A percentile compares a stretch with the other conserved stretches of the same genome.
These are phyloP conservation scores for Metschnikowia chrysomelidarum DNA, from an alignment of 805 yeast genomes.

Conservation along the genomic window DNA sequence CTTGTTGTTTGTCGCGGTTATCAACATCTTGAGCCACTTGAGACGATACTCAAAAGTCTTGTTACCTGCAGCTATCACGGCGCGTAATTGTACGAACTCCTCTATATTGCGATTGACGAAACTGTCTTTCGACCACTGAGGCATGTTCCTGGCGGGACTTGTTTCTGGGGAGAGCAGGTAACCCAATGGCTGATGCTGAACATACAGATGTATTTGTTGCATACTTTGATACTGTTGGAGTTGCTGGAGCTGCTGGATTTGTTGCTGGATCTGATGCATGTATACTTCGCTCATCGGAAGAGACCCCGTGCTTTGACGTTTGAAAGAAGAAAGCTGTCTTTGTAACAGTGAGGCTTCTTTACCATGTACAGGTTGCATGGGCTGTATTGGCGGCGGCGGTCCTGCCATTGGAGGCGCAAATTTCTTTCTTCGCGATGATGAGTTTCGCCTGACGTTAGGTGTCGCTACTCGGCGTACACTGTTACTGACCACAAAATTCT, in stretches of 20 bases:
- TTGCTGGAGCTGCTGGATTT: slow-evolving; percentile 44
- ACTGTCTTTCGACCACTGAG: slow-evolving; percentile 21
- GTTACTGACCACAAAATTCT: slow-evolving; percentile 17
- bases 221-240: slow-evolving; percentile 8
- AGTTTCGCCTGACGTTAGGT: background rate
- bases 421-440: slow-evolving; percentile 1
- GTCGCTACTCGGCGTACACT: slow-evolving; percentile 15
- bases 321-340: slow-evolving; percentile 4
- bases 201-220: slow-evolving; percentile 8
- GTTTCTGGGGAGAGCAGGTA: slow-evolving; percentile 1
- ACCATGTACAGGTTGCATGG: slow-evolving; percentile 2
- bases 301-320: slow-evolving; percentile 14
- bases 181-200: background rate
- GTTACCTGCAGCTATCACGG: slow-evolving; percentile 39
- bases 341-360: slow-evolving; percentile 1
- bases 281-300: slow-evolving; percentile 26
- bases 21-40: slow-evolving; percentile 43
- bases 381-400: slow-evolving; percentile 19
- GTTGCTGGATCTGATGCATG: slow-evolving; percentile 52
- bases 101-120: slow-evolving; percentile 31
- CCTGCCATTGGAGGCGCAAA: slow-evolving; percentile 19
- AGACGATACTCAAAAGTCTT: slow-evolving; percentile 41
- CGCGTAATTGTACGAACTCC: slow-evolving; percentile 33
- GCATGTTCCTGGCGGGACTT: background rate
- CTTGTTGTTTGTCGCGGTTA: slow-evolving; percentile 37